phyloP scores from a whole-genome alignment of 768 basidiomycete genomes.

The Tricholoma saponaceum region DNA sequence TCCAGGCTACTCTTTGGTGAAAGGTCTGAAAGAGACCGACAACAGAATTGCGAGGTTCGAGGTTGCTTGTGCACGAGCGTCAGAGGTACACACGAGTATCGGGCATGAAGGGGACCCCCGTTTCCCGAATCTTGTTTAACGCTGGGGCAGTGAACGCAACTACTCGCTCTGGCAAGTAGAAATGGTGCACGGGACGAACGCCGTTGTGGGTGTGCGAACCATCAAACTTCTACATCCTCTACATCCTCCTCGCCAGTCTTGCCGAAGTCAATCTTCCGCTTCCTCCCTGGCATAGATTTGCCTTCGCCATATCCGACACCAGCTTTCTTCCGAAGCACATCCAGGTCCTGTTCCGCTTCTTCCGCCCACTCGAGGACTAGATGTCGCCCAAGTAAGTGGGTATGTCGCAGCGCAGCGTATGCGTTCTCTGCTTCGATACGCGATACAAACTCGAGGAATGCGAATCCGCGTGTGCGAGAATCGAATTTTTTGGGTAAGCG shows the following conservation, averaged over 20 bases:
- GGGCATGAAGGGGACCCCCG: too few species aligned
- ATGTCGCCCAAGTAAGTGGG: constrained; percentile 94
- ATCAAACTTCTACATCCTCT: constrained; percentile 27
- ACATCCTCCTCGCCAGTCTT: constrained; percentile 32
- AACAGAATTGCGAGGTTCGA: too few species aligned
- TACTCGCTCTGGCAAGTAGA: neutral
- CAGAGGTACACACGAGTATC: too few species aligned
- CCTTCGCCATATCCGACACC: constrained; percentile 74
- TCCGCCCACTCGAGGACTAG: constrained; percentile 94
- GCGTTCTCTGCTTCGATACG: constrained; percentile 89
- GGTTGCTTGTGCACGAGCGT: too few species aligned
- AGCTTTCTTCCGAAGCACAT: constrained; percentile 71
- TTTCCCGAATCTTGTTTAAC: too few species aligned
- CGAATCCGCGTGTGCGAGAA: constrained; percentile 86
- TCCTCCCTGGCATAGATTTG: constrained; percentile 66
- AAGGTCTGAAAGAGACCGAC: too few species aligned
- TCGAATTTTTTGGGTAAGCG: constrained; percentile 92
- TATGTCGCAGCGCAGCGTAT: constrained; percentile 82
- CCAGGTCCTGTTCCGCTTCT: constrained; percentile 76
- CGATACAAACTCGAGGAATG: constrained; percentile 92
- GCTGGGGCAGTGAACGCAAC: too few species aligned
- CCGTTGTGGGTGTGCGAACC: neutral
- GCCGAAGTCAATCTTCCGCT: constrained; percentile 64
- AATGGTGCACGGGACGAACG: neutral
- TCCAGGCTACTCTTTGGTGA: too few species aligned